These are phyloP conservation scores for Cadophora sp. DNA, from an alignment of 2,329 filamentous ascomycete genomes.

Conservation along the genomic window DNA sequence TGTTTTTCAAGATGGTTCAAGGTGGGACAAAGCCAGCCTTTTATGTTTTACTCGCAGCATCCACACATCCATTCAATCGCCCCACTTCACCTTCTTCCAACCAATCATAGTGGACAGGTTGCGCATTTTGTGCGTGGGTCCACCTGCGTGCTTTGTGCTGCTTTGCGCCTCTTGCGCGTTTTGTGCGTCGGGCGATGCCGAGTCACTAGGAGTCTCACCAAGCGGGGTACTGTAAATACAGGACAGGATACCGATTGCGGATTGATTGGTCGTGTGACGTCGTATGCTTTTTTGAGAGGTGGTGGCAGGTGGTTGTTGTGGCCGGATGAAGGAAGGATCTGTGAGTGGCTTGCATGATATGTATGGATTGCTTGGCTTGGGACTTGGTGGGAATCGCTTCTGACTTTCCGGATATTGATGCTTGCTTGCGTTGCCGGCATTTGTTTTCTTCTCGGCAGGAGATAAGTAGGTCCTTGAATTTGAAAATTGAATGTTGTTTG, in stretches of 20 bases:
- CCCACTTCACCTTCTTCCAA: background rate
- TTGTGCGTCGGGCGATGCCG: conserved; percentile 7
- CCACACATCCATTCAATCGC: background rate
- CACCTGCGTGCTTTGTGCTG: conserved; percentile 1
- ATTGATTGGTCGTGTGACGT: conserved; percentile 15
- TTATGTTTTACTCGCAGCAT: conserved; percentile 9
- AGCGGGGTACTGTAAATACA: background rate
- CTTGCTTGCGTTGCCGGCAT: too few relatives aligned
- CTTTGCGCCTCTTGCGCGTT: conserved; percentile 8
- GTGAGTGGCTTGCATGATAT: background rate
- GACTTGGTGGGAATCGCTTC: background rate
- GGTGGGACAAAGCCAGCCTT: conserved; percentile 17
- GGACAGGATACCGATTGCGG: background rate
- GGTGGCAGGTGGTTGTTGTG: background rate
- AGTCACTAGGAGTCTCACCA: background rate
- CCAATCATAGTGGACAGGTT: background rate
- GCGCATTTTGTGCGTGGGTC: conserved; percentile 14
- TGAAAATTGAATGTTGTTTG: background rate
- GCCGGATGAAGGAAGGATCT: background rate
- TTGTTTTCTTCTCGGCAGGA: background rate
- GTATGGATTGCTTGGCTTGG: background rate
- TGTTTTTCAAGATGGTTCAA: background rate
- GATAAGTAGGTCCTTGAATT: background rate
- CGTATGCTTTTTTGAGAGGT: background rate
- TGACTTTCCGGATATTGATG: background rate